These are phyloP conservation scores for Populus davidiana DNA, from an alignment of 345 rosid genomes.

Conservation along the genomic window DNA sequence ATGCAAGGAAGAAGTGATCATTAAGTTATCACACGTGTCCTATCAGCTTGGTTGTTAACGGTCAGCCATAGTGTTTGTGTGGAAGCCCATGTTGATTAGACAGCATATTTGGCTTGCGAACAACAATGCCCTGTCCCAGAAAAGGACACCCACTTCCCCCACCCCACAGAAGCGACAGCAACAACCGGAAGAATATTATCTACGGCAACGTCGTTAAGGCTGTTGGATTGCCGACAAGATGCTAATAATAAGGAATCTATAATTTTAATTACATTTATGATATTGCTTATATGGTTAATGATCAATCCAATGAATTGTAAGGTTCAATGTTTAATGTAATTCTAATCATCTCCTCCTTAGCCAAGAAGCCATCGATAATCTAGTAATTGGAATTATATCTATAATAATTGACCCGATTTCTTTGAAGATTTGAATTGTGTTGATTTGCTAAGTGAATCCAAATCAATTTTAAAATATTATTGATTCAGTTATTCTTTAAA, in stretches of 20 bases:
- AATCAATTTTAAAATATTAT: no score
- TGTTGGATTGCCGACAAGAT: conserved; percentile 9
- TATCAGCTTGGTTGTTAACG: conserved; percentile 10
- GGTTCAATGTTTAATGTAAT: not conserved
- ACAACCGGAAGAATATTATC: not conserved
- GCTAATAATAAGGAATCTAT: not conserved
- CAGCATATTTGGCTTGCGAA: conserved; percentile 3
- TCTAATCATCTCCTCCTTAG: no score
- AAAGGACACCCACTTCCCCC: conserved; percentile 7
- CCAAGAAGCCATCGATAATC: no score
- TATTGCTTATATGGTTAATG: not conserved
- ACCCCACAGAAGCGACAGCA: not conserved
- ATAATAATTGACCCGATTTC: no score
- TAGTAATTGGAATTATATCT: no score
- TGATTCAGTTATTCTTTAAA: no score
- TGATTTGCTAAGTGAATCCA: no score
- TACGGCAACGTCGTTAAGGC: not conserved
- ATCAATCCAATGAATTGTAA: not conserved
- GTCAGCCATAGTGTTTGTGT: conserved; percentile 4
- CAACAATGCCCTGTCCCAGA: not conserved
- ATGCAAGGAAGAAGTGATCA: conserved; percentile 12
- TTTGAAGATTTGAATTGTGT: no score
- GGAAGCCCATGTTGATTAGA: conserved; percentile 18
- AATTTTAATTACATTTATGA: not conserved
- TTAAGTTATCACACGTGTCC: conserved; percentile 11